phyloP scores from a whole-genome alignment of 1,284 basidiomycete genomes.

The Puccinia coronata region DNA sequence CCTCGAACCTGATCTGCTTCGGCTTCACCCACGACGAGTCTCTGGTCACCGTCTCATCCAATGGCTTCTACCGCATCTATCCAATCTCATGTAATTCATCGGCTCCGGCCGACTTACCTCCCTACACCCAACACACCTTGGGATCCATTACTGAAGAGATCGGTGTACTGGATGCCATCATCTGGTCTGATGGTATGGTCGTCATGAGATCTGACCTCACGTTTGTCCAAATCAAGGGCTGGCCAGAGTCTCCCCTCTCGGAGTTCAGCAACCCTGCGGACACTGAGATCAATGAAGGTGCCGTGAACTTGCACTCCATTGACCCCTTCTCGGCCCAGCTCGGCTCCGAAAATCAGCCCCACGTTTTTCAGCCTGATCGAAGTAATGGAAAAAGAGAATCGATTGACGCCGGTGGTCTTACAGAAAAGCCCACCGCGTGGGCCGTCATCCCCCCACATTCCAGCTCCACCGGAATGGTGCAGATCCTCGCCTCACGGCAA shows the following conservation, averaged over 20 bases:
- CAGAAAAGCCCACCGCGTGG: conserved; percentile 36
- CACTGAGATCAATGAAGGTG: neutral
- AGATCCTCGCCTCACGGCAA: conserved; percentile 8
- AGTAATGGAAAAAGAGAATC: conserved; percentile 50
- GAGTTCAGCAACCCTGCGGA: conserved; percentile 10
- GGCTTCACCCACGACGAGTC: conserved; percentile 80
- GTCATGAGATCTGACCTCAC: conserved; percentile 75
- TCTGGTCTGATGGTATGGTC: conserved; percentile 82
- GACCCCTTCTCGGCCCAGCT: neutral
- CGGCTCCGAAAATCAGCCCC: conserved; percentile 6
- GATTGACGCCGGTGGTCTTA: conserved; percentile 33
- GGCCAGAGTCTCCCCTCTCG: conserved; percentile 37
- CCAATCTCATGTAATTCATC: conserved; percentile 63
- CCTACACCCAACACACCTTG: conserved; percentile 80
- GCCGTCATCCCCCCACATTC: conserved; percentile 39
- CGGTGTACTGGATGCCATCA: conserved; percentile 75
- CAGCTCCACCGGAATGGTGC: conserved; percentile 20
- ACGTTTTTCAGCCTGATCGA: conserved; percentile 29
- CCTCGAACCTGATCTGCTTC: conserved; percentile 67
- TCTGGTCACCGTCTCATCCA: conserved; percentile 83
- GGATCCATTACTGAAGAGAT: conserved; percentile 80
- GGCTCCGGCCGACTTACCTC: conserved; percentile 63
- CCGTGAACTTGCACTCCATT: neutral
- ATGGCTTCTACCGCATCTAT: conserved; percentile 86
- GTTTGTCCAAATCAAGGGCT: conserved; percentile 67